Conservation (phyloP, 2,329 filamentous ascomycete species). For the Cytospora piceicola region DNA sequence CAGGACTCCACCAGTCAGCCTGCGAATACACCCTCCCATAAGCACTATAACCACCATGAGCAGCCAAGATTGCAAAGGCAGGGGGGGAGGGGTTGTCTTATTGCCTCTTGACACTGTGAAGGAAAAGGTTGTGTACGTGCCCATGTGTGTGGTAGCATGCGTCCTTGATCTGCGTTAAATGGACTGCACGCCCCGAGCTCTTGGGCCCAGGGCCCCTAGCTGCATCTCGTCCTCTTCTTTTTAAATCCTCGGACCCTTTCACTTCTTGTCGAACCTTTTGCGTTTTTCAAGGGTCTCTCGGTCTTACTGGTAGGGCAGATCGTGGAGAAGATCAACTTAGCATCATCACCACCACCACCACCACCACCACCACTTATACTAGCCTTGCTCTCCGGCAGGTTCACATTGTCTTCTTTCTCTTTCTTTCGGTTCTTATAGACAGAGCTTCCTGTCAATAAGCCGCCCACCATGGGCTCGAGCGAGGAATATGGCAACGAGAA, state of each 20-base stretch:
- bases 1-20: conserved; percentile 4
- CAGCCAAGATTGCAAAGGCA: background rate
- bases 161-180: conserved; percentile 19
- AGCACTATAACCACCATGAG: conserved; percentile 2
- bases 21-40: background rate
- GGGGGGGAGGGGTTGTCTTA: conserved; percentile 6
- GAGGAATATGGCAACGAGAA: conserved; percentile 25
- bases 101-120: background rate
- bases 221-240: conserved; percentile 11
- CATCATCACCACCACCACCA: too few species aligned
- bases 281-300: background rate
- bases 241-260: background rate
- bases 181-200: conserved; percentile 21
- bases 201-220: conserved; percentile 4
- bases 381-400: background rate
- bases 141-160: background rate
- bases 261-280: background rate
- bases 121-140: background rate
- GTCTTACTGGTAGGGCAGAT: background rate
- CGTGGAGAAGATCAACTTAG: background rate
- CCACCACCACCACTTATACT: background rate
- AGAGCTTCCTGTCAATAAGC: background rate
- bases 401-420: background rate
- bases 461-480: conserved; percentile 25
- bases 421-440: background rate